phyloP scores from a whole-genome alignment of 2,329 filamentous ascomycete genomes.

The Scedosporium boydii region DNA sequence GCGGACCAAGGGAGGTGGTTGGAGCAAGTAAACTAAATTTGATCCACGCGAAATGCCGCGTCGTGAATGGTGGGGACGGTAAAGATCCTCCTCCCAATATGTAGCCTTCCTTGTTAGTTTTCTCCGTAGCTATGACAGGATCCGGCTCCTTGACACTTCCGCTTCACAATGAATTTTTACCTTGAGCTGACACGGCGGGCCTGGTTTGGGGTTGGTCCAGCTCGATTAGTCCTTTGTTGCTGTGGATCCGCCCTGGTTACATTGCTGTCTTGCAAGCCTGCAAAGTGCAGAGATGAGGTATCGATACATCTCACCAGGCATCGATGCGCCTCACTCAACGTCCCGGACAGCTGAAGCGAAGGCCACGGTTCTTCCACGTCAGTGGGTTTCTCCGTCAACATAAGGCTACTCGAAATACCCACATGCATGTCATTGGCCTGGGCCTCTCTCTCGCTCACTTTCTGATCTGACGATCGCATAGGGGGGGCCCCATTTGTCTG shows the following conservation, averaged over 20 bases:
- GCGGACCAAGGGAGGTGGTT: neutral
- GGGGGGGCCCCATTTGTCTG: too few species aligned
- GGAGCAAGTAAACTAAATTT: neutral
- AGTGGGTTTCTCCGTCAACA: neutral
- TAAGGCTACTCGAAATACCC: neutral
- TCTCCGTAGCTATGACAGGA: neutral
- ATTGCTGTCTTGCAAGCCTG: neutral
- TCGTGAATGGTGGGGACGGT: neutral
- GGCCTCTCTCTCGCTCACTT: too few species aligned
- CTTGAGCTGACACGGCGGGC: neutral
- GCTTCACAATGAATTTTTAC: neutral
- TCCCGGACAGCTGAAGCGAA: neutral
- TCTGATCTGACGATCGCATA: too few species aligned
- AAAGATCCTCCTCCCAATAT: neutral
- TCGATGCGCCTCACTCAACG: neutral
- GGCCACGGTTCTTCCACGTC: constrained; percentile 1
- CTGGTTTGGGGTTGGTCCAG: neutral
- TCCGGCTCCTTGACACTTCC: neutral
- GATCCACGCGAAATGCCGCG: neutral
- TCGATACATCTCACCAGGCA: constrained; percentile 6
- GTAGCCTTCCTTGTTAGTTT: neutral
- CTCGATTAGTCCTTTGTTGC: neutral
- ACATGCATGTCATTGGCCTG: neutral
- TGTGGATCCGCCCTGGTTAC: neutral
- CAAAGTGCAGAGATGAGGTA: constrained; percentile 2